Evolutionary conservation across 2,329 filamentous ascomycete species (phyloP), one percentile per base, ranked within the genome.

Genomic region (Fusarium pininemorale): DNA sequence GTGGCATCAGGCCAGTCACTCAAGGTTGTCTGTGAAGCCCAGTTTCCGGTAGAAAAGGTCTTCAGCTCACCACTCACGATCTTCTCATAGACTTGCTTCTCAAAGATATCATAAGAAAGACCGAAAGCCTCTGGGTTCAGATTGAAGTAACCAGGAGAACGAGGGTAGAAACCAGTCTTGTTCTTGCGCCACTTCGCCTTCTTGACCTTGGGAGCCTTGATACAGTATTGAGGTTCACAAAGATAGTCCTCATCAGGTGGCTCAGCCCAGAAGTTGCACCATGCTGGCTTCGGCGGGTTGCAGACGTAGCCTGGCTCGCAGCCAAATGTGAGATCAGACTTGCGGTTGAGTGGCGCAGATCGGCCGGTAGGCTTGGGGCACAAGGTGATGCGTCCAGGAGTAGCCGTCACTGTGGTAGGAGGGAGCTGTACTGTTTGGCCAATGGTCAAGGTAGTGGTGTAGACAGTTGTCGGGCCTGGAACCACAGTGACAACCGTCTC

Each of bases 81-180:
- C 62, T 81, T 81, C 10, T 83, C 75, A 16, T 84, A 75, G 3
- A 83, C 74, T 10, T 86, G 77, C 30, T 85, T 81, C 26, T 85
- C 84, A 69, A 92, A 93, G 24, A 93, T 90, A 47, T 87, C 87
- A 66, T 89, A 91, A 56, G 85, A 87, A 22, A 93, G 82, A 9
- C 91, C 91, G 66, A 93, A 94, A 0, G 85, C 85, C 3, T 84
- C 79, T 0, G 92, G 83, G 63, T 90, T 84, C n/a, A 93, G 84
- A 66, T 93, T 87, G 82, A 90, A 93, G 78, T 92, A 93, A 7
- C 87, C 89, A 18, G 73, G 70, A 7, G 76, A 73, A 3, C 87
- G 84, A 5, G 87, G 87, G 70, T 87, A 91, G 76, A 88, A 90
- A 22, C 81, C 72, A 0, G 87, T 89, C 48, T 83, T 64, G 63